Percentiles rank a stretch among this genome's conserved stretches.
These are phyloP conservation scores for Solanum chacoense DNA, from an alignment of 305 asterid genomes.

Conservation along the genomic window DNA sequence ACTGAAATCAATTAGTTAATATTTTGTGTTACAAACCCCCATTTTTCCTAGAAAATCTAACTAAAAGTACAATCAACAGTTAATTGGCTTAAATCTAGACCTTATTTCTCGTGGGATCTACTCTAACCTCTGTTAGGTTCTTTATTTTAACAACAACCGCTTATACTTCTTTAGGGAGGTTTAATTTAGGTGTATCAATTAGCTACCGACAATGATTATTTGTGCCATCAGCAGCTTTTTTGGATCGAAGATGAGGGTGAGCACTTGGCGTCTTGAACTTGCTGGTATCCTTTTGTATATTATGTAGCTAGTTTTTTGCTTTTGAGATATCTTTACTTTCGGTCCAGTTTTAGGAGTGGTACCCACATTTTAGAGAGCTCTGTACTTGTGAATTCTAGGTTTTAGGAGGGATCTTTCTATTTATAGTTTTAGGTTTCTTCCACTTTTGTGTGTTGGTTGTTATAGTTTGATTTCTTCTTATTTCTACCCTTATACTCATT, in stretches of 20 bases:
- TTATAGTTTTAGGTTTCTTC: not conserved
- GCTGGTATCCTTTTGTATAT: not conserved
- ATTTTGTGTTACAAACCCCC: not conserved
- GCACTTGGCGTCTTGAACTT: not conserved
- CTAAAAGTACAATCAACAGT: not conserved
- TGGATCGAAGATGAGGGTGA: not conserved
- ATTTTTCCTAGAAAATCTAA: too few species aligned
- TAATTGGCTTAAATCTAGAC: not conserved
- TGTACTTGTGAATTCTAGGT: not conserved
- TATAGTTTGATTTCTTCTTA: not conserved
- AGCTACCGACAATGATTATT: not conserved
- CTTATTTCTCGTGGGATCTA: not conserved
- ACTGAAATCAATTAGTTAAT: not conserved
- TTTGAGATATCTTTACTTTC: not conserved
- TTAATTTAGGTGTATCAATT: not conserved
- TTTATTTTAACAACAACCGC: not conserved
- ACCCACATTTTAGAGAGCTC: not conserved
- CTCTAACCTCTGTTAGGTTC: not conserved
- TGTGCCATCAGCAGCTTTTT: not conserved
- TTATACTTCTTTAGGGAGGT: not conserved
- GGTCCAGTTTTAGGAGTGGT: not conserved
- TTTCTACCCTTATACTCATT: too few species aligned
- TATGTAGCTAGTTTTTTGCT: not conserved
- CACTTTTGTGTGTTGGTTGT: not conserved
- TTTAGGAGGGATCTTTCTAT: not conserved